Evolutionary conservation across 139 green algal genomes (phyloP).

Genomic region (Picochlorum sp.): DNA sequence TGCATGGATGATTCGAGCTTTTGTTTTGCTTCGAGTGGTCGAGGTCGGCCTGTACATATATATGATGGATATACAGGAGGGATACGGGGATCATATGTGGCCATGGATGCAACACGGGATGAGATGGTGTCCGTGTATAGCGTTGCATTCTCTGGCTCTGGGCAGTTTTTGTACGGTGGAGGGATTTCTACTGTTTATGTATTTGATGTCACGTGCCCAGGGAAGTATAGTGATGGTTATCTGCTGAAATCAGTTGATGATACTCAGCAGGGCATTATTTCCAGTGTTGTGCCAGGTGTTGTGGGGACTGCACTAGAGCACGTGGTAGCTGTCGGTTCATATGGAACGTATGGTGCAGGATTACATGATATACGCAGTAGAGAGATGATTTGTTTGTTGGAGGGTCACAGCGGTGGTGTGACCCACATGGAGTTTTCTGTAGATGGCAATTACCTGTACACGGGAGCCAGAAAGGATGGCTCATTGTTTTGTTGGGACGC

Average conservation of each 20-base stretch:
- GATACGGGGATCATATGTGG: constrained; percentile 62
- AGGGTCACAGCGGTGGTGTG: constrained; percentile 61
- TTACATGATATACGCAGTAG: constrained; percentile 40
- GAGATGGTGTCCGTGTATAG: constrained; percentile 68
- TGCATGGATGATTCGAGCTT: constrained; percentile 53
- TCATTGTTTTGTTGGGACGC: constrained; percentile 85
- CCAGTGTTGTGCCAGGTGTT: too few species aligned
- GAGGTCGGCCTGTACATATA: constrained; percentile 74
- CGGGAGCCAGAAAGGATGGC: constrained; percentile 62
- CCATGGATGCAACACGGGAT: constrained; percentile 70
- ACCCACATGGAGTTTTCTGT: constrained; percentile 67
- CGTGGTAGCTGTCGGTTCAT: constrained; percentile 71
- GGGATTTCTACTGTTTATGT: constrained; percentile 50
- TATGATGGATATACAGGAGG: constrained; percentile 66
- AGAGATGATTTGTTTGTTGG: constrained; percentile 55
- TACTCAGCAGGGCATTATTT: too few species aligned
- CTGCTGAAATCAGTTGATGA: too few species aligned
- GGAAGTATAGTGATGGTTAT: constrained; percentile 30
- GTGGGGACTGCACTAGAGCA: not conserved
- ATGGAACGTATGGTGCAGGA: constrained; percentile 48
- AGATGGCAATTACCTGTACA: constrained; percentile 83
- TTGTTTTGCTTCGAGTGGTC: constrained; percentile 62
- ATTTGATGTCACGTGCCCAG: constrained; percentile 64
- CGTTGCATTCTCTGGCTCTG: constrained; percentile 59
- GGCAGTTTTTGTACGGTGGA: constrained; percentile 43